Conservation (phyloP, 768 basidiomycete genomes). For the Tephrocybe sp. region DNA sequence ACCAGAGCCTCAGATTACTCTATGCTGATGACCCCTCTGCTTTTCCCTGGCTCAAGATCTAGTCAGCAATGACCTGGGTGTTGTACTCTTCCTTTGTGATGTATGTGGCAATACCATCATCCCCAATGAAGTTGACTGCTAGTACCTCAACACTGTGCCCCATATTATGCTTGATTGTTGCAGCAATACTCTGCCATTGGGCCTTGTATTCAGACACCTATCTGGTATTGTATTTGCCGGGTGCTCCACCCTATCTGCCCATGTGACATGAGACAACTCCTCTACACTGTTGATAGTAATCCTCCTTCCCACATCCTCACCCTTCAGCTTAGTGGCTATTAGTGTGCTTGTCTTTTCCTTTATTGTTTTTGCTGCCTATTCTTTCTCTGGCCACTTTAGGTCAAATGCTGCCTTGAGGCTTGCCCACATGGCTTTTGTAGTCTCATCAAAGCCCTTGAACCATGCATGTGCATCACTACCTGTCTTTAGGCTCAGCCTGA, state of each 20-base stretch:
- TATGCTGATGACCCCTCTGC: neutral
- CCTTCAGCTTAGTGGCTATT: too few relatives aligned
- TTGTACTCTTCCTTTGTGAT: neutral
- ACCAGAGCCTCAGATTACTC: neutral
- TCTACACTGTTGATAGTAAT: too few relatives aligned
- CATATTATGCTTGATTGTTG: neutral
- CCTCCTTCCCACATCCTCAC: too few relatives aligned
- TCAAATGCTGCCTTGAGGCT: slow-evolving; percentile 14
- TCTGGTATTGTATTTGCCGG: slow-evolving; percentile 5
- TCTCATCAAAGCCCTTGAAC: slow-evolving; percentile 8
- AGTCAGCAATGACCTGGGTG: neutral
- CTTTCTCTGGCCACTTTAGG: slow-evolving; percentile 17
- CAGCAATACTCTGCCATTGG: slow-evolving; percentile 13
- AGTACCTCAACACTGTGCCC: neutral
- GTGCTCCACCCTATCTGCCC: neutral
- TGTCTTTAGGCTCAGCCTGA: too few relatives aligned
- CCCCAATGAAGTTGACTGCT: slow-evolving; percentile 2
- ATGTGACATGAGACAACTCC: too few relatives aligned
- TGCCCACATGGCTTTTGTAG: slow-evolving; percentile 12
- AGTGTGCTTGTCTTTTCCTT: too few relatives aligned
- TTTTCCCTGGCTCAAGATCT: neutral
- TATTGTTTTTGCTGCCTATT: slow-evolving; percentile 12
- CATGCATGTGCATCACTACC: too few relatives aligned
- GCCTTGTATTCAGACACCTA: slow-evolving; percentile 12
- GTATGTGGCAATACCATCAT: neutral